These are phyloP conservation scores for Daldinia decipiens DNA, from an alignment of 495 filamentous ascomycete genomes.

Conservation along the genomic window DNA sequence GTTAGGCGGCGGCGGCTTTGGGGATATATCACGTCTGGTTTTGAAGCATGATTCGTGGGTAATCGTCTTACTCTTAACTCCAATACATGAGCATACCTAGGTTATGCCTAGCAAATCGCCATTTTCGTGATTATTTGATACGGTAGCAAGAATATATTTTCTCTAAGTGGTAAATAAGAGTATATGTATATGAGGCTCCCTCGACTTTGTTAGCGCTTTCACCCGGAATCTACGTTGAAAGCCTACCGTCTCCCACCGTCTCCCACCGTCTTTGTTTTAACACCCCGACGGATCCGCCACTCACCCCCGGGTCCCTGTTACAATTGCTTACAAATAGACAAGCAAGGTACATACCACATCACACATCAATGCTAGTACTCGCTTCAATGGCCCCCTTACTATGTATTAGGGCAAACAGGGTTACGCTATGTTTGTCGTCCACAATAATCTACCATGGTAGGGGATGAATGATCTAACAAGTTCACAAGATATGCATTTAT, in stretches of 20 bases:
- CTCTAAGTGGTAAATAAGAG: not conserved
- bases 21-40: slow-evolving; percentile 37
- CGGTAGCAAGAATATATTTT: not conserved
- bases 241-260: slow-evolving; percentile 8
- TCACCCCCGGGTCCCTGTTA: not conserved
- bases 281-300: slow-evolving; percentile 31
- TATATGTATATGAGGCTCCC: slow-evolving; percentile 23
- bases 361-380: not conserved
- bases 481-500: not conserved
- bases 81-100: slow-evolving; percentile 8
- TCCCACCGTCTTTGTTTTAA: slow-evolving; percentile 13
- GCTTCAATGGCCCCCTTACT: not conserved
- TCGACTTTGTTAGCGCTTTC: slow-evolving; percentile 15
- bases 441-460: not conserved
- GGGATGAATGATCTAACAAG: not conserved
- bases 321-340: slow-evolving; percentile 24
- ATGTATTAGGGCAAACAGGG: not conserved
- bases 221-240: slow-evolving; percentile 21
- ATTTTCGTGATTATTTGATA: slow-evolving; percentile 10
- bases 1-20: slow-evolving; percentile 17
- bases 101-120: not conserved
- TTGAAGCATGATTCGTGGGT: slow-evolving; percentile 27
- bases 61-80: slow-evolving; percentile 10
- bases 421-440: not conserved
- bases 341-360: not conserved